These are phyloP conservation scores for Nicotiana attenuata DNA, from an alignment of 257 asterid genomes.

Conservation along the genomic window DNA sequence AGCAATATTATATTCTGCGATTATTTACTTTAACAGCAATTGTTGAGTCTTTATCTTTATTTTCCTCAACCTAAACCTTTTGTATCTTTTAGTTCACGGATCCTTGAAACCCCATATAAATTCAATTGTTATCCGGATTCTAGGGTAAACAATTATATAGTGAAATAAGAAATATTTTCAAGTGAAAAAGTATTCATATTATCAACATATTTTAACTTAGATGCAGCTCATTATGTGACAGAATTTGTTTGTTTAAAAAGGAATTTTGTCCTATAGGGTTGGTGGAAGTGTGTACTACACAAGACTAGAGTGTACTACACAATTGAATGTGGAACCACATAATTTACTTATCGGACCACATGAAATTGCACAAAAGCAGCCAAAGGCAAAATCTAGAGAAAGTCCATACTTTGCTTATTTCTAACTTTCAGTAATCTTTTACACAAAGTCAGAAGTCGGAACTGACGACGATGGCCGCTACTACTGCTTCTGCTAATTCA, in stretches of 20 bases:
- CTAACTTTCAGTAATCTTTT: not conserved
- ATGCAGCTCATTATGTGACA: not conserved
- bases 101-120: no score
- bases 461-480: constrained; percentile 27
- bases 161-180: no score
- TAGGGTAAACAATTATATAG: not conserved
- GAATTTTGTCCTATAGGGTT: not conserved
- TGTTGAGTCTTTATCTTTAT: no score
- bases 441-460: not conserved
- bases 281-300: constrained; percentile 5
- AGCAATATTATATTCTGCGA: no score
- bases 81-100: no score
- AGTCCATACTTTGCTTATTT: not conserved
- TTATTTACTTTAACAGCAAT: no score
- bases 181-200: not conserved
- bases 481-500: constrained; percentile 25
- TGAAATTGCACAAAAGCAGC: no score
- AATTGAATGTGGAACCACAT: not conserved
- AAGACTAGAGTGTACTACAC: not conserved
- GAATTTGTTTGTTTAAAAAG: not conserved
- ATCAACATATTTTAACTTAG: no score
- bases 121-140: no score
- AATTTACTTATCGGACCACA: not conserved
- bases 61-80: no score
- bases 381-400: not conserved